Base-by-base conservation (phyloP, 441 rosid genomes). In the Breynia disticha region DNA sequence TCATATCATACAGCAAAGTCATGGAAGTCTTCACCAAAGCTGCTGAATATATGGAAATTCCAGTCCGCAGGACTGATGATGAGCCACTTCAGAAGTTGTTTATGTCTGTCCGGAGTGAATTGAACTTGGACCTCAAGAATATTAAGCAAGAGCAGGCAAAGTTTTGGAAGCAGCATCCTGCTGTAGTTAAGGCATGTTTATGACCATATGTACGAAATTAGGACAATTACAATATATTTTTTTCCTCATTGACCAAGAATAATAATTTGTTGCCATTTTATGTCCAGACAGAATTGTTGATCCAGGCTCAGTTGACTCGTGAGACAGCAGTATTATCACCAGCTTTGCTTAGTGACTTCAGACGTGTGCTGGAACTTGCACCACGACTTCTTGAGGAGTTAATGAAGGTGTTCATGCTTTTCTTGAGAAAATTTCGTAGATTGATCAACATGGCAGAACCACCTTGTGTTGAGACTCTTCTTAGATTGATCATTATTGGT, bases 111-210 rank as follows among this genome's bases (percentile, higher is more conserved):
- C 76, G 99, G 78, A 89, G 99, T 62, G 99, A 93, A 75, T 75
- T 93, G 74, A 89, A 93, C 71, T 72, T 93, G 72, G 99, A 93
- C 71, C 87, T 72, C 17, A 89, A 89, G 79, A 93, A 87, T 75
- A 83, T 86, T 61, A 93, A 93, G 84, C 97, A 93, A 81, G 99
- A 93, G 74, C 99, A 93, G 71, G 97, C 97, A 57, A 93, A 89
- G 76, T 93, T 89, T 72, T 93, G 90, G 97, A 93, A 89, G 80
- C 97, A 89, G 76, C 93, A 93, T 73, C 99, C 99, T 17, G 90
- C 99, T 15, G 43, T 93, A 55, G 99, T 87, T 60, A 93, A 93
- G 96, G 97, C 89, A 70, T 47, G n/a, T 56, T 35, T 1, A 65
- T 52, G 17, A 41, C 54, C 41, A 47, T 44, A 43, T 65, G 42